Conservation (phyloP, 768 basidiomycete genomes). For the Termitomyces sp. region DNA sequence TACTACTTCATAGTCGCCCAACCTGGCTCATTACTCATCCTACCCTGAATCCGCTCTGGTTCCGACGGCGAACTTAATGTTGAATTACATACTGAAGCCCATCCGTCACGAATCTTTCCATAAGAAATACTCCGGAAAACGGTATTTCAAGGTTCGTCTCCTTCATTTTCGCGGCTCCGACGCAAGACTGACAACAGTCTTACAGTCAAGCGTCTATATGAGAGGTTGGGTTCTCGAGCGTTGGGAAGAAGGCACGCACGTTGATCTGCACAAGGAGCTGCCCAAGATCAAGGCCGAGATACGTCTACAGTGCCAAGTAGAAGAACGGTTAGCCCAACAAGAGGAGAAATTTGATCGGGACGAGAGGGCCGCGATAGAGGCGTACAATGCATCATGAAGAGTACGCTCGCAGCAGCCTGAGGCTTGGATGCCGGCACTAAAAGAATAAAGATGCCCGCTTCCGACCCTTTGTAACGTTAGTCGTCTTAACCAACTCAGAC, state of each 20-base stretch:
- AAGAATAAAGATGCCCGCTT: neutral
- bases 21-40: slow-evolving; percentile 91
- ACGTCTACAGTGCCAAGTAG: slow-evolving; percentile 34
- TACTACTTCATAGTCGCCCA: slow-evolving; percentile 53
- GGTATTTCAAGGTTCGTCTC: slow-evolving; percentile 71
- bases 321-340: slow-evolving; percentile 23
- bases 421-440: slow-evolving; percentile 1
- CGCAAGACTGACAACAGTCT: neutral
- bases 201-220: slow-evolving; percentile 77
- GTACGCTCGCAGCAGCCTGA: neutral
- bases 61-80: slow-evolving; percentile 88
- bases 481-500: slow-evolving; percentile 2
- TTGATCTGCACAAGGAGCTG: slow-evolving; percentile 59
- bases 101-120: slow-evolving; percentile 80
- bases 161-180: neutral
- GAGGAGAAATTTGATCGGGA: slow-evolving; percentile 10
- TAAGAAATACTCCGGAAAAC: slow-evolving; percentile 92
- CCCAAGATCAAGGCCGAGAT: slow-evolving; percentile 56
- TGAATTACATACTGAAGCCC: slow-evolving; percentile 86
- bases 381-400: slow-evolving; percentile 15
- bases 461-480: neutral
- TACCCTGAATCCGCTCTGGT: slow-evolving; percentile 83
- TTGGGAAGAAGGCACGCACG: slow-evolving; percentile 63
- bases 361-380: slow-evolving; percentile 8
- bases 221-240: slow-evolving; percentile 80